Conservation (phyloP, 2,329 filamentous ascomycete genomes). For the Fusarium multiceps region DNA sequence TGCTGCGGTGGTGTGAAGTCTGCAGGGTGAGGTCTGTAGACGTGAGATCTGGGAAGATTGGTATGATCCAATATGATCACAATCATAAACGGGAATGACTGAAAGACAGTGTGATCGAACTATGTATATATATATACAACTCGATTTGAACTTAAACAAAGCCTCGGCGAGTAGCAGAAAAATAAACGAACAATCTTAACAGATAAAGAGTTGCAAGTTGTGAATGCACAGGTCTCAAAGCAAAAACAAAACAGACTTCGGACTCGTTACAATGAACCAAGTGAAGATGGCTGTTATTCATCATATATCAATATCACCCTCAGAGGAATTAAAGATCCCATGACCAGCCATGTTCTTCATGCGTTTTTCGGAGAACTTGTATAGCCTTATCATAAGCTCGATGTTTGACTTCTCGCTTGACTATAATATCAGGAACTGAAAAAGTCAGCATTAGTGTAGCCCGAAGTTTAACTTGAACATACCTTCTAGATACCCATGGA, state of each 20-base stretch:
- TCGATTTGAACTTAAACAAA: neutral
- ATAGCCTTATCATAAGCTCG: slow-evolving; percentile 28
- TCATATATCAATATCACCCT: neutral
- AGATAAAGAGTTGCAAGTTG: neutral
- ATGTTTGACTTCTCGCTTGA: slow-evolving; percentile 31
- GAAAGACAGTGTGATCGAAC: neutral
- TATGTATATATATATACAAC: neutral
- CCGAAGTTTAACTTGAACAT: neutral
- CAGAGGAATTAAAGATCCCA: neutral
- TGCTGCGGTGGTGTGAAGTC: neutral
- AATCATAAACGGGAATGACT: neutral
- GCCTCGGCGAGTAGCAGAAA: neutral
- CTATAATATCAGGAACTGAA: slow-evolving; percentile 35
- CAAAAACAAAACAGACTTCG: neutral
- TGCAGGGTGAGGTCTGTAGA: neutral
- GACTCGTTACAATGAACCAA: neutral
- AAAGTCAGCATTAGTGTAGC: neutral
- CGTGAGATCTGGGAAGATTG: neutral
- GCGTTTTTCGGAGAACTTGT: slow-evolving; percentile 31
- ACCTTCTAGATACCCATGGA: slow-evolving; percentile 49
- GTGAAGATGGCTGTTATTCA: neutral
- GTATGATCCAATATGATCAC: neutral
- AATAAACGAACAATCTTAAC: neutral
- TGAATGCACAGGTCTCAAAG: neutral
- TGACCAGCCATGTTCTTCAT: slow-evolving; percentile 31